Evolutionary conservation across 768 basidiomycete species (phyloP), one percentile per base, ranked within the genome.

Genomic region (Sutorius australiensis): DNA sequence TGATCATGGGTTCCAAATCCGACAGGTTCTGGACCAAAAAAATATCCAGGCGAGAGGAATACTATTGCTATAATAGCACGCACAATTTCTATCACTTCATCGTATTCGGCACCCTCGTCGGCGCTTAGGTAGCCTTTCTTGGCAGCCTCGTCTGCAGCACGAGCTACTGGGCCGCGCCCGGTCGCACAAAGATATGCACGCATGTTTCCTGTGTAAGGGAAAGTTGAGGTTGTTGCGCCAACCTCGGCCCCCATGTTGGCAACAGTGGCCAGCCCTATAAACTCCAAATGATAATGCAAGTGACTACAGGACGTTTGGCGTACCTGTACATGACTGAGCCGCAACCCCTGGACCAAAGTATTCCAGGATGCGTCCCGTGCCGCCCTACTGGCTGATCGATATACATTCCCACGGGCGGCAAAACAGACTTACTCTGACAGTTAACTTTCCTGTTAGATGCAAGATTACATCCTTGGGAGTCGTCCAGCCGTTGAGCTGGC

Each of bases 231-330:
- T 1, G 97, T 99, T n/a, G 97, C 97, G 36, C 97, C 97, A n/a
- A 98, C 95, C 76, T 99, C 97, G 12, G 97, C 97, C 46, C 97
- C 97, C 97, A 98, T 99, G 72, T 99, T 98, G 40, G 92, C 89
- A 50, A 99, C 89, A 2, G 97, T 98, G 1, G 95, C 97, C 49
- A 97, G 74, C 50, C 91, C 89, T 89, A 46, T 28, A 41, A 43
- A 36, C 17, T 46, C 24, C 41, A 13, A 52, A 44, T 41, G 37
- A 34, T 50, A 10, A 39, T 37, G 48, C 13, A 28, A 46, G 28
- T n/a, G 9, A 28, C 17, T 38, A 11, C 10, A 38, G 5, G 41
- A 28, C 37, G 41, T 21, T 48, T 10, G 31, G 16, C 70, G 57
- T 69, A 82, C 93, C 94, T 57, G 97, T 98, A 67, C 93, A 97